phyloP scores from a whole-genome alignment of 2,329 filamentous ascomycete genomes.

The Arachnomyces sp. region DNA sequence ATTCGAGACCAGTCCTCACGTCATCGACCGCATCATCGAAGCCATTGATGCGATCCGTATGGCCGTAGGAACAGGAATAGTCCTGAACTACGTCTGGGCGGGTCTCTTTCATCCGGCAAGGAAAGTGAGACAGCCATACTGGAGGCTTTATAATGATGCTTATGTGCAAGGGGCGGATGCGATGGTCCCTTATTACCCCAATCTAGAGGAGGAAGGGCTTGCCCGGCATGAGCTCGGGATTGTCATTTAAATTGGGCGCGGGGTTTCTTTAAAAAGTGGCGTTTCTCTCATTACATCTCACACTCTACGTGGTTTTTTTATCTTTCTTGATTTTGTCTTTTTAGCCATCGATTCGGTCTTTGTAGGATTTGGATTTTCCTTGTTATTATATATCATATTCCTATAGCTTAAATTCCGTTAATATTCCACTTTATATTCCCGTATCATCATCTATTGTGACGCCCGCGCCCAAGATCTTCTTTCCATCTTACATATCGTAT shows the following conservation, averaged over 20 bases:
- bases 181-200: slow-evolving; percentile 94
- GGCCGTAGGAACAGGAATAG: slow-evolving; percentile 81
- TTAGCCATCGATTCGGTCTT: no score
- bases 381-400: no score
- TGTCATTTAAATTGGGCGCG: slow-evolving; percentile 53
- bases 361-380: no score
- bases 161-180: slow-evolving; percentile 90
- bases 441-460: no score
- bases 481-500: no score
- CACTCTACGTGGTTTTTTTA: slow-evolving; percentile 1
- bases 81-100: slow-evolving; percentile 98
- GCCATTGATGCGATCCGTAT: slow-evolving; percentile 94
- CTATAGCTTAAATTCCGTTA: no score
- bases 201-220: slow-evolving; percentile 70
- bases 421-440: no score
- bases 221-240: slow-evolving; percentile 76
- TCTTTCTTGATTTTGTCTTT: not conserved
- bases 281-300: not conserved
- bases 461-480: no score
- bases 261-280: no score
- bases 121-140: slow-evolving; percentile 91
- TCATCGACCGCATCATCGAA: slow-evolving; percentile 96
- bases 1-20: slow-evolving; percentile 95
- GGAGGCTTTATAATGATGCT: slow-evolving; percentile 93
- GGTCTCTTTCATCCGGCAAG: slow-evolving; percentile 93